Conservation (phyloP, 2,329 filamentous ascomycete species). For the Colletotrichum scovillei region DNA sequence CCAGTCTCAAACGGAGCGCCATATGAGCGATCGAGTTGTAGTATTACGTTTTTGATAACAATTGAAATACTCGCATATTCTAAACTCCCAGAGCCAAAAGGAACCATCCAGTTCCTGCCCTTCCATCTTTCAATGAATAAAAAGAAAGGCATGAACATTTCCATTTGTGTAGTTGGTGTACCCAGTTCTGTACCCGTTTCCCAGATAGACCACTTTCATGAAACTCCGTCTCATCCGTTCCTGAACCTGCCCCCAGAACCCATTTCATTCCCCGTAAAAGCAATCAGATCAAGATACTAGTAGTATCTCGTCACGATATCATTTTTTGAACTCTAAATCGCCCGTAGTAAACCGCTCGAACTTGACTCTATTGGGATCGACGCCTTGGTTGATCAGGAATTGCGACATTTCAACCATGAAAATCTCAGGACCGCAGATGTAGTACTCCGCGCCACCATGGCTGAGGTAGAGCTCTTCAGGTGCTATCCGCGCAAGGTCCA, state of each 20-base stretch:
- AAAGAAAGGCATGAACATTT: background rate
- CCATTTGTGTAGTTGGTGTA: background rate
- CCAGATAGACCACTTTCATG: slow-evolving; percentile 2
- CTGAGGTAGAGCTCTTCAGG: slow-evolving; percentile 57
- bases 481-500: slow-evolving; percentile 59
- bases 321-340: slow-evolving; percentile 48
- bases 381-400: slow-evolving; percentile 53
- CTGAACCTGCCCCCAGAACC: background rate
- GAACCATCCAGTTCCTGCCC: background rate
- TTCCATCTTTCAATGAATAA: background rate
- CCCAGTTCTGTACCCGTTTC: background rate
- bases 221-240: slow-evolving; percentile 15
- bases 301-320: background rate
- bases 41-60: background rate
- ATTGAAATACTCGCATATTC: background rate
- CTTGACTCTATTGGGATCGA: slow-evolving; percentile 52
- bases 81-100: background rate
- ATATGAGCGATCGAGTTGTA: background rate
- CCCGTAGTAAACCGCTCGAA: slow-evolving; percentile 61
- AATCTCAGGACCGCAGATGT: slow-evolving; percentile 64
- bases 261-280: background rate
- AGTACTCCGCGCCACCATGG: slow-evolving; percentile 62
- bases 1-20: background rate
- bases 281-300: background rate
- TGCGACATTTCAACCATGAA: slow-evolving; percentile 64